Evolutionary conservation across 2,329 filamentous ascomycete species (phyloP).

Genomic region (Calycina marina): DNA sequence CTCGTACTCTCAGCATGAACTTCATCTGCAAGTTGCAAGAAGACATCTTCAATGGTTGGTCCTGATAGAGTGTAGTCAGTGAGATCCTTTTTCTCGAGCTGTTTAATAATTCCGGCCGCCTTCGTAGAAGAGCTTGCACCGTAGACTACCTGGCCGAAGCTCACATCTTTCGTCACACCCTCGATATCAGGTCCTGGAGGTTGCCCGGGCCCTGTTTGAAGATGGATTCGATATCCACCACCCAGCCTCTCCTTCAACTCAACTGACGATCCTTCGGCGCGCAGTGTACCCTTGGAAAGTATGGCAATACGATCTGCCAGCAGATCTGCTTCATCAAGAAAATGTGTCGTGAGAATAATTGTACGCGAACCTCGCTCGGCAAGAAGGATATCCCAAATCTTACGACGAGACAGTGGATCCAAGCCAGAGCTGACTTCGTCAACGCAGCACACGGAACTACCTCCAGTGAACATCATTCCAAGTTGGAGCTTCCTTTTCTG

Average conservation of each 20-base stretch:
- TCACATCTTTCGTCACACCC: constrained; percentile 39
- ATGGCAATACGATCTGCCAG: constrained; percentile 82
- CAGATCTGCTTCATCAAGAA: constrained; percentile 83
- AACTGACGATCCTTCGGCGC: constrained; percentile 71
- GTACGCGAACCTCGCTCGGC: constrained; percentile 71
- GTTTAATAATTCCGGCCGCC: constrained; percentile 56
- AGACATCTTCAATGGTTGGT: constrained; percentile 86
- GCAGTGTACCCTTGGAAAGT: constrained; percentile 68
- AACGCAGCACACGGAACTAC: constrained; percentile 74
- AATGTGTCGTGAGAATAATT: constrained; percentile 82
- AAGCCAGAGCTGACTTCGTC: constrained; percentile 85
- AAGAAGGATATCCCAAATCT: constrained; percentile 88
- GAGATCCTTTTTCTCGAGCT: constrained; percentile 51
- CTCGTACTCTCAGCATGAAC: constrained; percentile 37
- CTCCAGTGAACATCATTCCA: constrained; percentile 90
- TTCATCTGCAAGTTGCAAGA: constrained; percentile 74
- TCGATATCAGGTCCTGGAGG: constrained; percentile 33
- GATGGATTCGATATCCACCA: constrained; percentile 70
- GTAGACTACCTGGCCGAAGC: constrained; percentile 62
- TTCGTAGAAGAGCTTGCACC: constrained; percentile 52
- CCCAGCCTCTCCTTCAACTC: constrained; percentile 72
- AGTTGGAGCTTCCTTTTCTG: constrained; percentile 88
- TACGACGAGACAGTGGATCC: constrained; percentile 72
- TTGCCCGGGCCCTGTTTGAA: constrained; percentile 43
- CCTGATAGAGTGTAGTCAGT: constrained; percentile 74